Percentiles rank a stretch among this genome's conserved stretches.
Conservation (phyloP, 1,284 basidiomycete species). For the Trametes hirsuta region DNA sequence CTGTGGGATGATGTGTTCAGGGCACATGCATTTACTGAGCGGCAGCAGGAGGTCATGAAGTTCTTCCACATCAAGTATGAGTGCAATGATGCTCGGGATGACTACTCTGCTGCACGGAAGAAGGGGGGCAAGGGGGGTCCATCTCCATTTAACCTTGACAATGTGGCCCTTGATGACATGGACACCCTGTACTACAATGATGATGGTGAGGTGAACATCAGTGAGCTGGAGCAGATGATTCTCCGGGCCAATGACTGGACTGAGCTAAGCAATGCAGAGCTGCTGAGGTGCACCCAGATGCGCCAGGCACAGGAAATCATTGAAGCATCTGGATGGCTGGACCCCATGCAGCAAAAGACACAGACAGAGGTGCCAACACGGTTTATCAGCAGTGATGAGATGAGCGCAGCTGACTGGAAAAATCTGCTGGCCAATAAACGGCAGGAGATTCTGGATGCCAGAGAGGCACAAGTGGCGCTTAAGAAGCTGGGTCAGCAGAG, state of each 20-base stretch:
- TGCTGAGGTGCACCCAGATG: background rate
- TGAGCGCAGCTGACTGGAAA: background rate
- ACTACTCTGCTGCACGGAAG: background rate
- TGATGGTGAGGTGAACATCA: background rate
- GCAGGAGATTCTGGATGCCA: background rate
- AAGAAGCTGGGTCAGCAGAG: background rate
- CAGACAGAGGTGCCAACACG: background rate
- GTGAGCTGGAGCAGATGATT: background rate
- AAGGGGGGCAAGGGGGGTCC: too few species aligned
- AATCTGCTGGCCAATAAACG: background rate
- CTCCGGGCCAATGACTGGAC: background rate
- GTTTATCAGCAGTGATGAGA: background rate
- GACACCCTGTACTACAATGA: background rate
- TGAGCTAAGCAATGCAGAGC: background rate
- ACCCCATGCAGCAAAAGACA: background rate
- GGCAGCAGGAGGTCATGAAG: background rate
- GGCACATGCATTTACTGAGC: background rate
- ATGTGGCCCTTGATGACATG: too few species aligned
- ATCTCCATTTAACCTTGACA: too few species aligned
- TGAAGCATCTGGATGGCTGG: background rate
- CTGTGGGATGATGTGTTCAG: background rate
- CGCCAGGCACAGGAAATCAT: background rate
- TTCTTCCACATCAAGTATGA: constrained; percentile 4
- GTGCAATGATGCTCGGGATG: constrained; percentile 11
- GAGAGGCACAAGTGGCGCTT: background rate